These are phyloP conservation scores for Wickerhamomyces bovis DNA, from an alignment of 805 yeast species.

Conservation along the genomic window DNA sequence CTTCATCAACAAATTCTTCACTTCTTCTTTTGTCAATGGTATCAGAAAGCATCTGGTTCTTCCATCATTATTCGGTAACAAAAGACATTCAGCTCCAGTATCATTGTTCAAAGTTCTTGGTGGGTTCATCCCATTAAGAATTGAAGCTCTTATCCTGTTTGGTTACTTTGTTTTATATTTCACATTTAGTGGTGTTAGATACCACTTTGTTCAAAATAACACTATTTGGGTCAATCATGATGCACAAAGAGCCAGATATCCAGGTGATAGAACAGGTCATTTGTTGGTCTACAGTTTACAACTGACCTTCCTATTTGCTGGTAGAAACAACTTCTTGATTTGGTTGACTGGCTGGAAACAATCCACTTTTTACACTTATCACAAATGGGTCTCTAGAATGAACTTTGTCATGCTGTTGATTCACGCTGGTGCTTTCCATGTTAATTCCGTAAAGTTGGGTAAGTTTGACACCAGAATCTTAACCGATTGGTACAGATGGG, in stretches of 20 bases:
- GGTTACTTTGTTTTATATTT: constrained; percentile 25
- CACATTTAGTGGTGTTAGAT: constrained; percentile 15
- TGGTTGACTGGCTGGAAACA: constrained; percentile 61
- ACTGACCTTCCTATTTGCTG: constrained; percentile 53
- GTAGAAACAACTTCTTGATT: constrained; percentile 64
- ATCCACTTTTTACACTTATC: constrained; percentile 57
- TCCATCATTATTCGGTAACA: constrained; percentile 12
- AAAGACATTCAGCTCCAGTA: constrained; percentile 18
- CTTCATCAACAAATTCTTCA: constrained; percentile 13
- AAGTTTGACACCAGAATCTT: constrained; percentile 8
- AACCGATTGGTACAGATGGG: constrained; percentile 17
- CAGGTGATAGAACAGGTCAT: constrained; percentile 23
- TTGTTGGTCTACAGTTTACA: constrained; percentile 38
- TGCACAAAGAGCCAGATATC: constrained; percentile 20
- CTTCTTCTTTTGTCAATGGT: constrained; percentile 10
- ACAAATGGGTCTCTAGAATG: constrained; percentile 56
- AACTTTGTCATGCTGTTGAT: constrained; percentile 22
- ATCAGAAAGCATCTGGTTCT: constrained; percentile 14
- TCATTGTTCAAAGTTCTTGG: constrained; percentile 8
- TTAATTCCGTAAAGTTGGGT: constrained; percentile 15
- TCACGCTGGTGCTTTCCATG: constrained; percentile 20
- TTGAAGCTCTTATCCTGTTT: constrained; percentile 27
- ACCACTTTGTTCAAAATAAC: constrained; percentile 10
- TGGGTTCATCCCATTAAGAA: constrained; percentile 22
- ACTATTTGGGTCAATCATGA: constrained; percentile 15